Base-by-base conservation (phyloP, 2,329 filamentous ascomycete species). In the Fusarium camptoceras region DNA sequence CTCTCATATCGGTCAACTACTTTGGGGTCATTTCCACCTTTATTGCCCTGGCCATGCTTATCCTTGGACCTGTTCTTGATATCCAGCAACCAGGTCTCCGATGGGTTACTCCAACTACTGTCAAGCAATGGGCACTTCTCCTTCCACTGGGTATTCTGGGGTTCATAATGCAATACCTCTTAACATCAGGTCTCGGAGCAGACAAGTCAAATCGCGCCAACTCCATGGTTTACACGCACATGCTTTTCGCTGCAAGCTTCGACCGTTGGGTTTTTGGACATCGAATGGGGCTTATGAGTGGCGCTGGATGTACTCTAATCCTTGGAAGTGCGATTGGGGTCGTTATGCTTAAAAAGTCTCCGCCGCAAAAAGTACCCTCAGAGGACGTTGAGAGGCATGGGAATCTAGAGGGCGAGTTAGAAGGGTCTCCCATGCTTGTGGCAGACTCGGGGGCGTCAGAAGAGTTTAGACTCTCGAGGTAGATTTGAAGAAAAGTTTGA, bases 1-100 rank as follows among this genome's bases (percentile, higher is more conserved):
- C 94, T 0, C 83, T 97, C n/a, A 89, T 97, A 60, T 92, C 88
- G 3, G 93, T 97, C 59, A 97, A 93, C 74, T 97, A 94, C 79
- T 97, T 97, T 75, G 89, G 89, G 5, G 82, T 84, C 1, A 91
- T 88, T 81, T 92, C 91, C 73, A 91, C 88, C 0, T 73, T 94
- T 4, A 89, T 97, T 49, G 90, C 90, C 44, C 76, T 86, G 3
- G 72, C 88, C 2, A 87, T 87, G 30, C 87, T 97, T 69, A 81
- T 83, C 3, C 83, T 84, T 7, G 83, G 81, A 0, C 83, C 86
- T 20, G 39, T 78, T n/a, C 77, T 83, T 50, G 73, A 82, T 64
- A 76, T 86, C 50, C 79, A 77, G 24, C 84, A 86, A 68, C 86
- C 85, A 7, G 80, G 73, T 11, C 71, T 88, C 71, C 78, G 77